A percentile compares a stretch with the other conserved stretches of the same genome.
Evolutionary conservation across 2,329 filamentous ascomycete species (phyloP).

Genomic region (Aspergillus eucalypticola): DNA sequence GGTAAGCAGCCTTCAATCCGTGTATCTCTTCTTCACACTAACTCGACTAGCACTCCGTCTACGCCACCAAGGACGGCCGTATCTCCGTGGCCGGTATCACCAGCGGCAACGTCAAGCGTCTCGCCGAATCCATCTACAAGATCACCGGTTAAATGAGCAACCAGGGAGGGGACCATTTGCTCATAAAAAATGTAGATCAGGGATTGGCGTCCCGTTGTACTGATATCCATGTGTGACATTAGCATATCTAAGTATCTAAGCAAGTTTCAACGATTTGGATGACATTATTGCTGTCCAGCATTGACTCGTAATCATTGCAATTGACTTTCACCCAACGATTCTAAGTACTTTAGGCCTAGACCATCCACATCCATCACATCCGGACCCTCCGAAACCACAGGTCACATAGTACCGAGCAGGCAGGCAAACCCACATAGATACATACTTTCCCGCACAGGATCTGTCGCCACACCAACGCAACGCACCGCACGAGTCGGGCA

Average conservation of each 20-base stretch:
- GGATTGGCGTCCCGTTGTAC: slow-evolving; percentile 17
- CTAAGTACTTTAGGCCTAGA: no score
- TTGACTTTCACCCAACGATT: neutral
- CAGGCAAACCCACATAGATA: no score
- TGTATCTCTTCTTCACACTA: slow-evolving; percentile 10
- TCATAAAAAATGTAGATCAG: slow-evolving; percentile 16
- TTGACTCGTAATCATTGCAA: neutral
- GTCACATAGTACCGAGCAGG: no score
- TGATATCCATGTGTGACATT: slow-evolving; percentile 28
- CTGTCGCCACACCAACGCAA: slow-evolving; percentile 3
- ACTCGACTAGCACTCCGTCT: slow-evolving; percentile 73
- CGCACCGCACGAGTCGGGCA: neutral
- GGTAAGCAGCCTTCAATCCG: slow-evolving; percentile 43
- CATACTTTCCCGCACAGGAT: neutral
- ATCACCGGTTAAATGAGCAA: slow-evolving; percentile 45
- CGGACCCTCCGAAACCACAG: neutral
- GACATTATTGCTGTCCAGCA: neutral
- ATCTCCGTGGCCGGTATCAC: slow-evolving; percentile 55
- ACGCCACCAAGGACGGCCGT: slow-evolving; percentile 77
- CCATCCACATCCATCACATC: neutral
- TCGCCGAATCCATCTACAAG: slow-evolving; percentile 54
- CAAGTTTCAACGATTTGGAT: slow-evolving; percentile 9
- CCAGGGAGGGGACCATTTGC: slow-evolving; percentile 7
- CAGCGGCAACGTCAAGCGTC: slow-evolving; percentile 50
- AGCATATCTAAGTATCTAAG: slow-evolving; percentile 19